Evolutionary conservation across 257 asterid genomes (phyloP).

Genomic region (Paraleonurus japonicus): DNA sequence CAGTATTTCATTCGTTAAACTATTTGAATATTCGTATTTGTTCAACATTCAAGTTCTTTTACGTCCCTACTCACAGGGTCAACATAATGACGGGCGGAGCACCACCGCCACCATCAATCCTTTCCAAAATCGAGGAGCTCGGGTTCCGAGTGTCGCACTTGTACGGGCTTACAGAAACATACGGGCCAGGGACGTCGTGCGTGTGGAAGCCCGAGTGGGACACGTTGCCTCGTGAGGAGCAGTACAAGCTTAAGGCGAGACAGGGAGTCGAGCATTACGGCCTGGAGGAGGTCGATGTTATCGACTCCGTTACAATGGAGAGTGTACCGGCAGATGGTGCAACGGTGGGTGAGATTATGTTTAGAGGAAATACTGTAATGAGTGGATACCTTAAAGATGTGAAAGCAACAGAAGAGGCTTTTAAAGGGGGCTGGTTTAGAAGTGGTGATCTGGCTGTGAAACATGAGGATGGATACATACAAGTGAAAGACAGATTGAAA

Average conservation of each 20-base stretch:
- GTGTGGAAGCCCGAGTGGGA: conserved; percentile 60
- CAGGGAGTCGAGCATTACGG: conserved; percentile 56
- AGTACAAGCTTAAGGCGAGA: conserved; percentile 36
- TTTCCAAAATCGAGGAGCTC: conserved; percentile 38
- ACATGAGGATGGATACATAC: conserved; percentile 48
- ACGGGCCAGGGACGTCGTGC: conserved; percentile 51
- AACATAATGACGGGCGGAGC: conserved; percentile 57
- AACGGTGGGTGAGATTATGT: conserved; percentile 52
- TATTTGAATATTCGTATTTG: background rate
- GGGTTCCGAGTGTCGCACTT: conserved; percentile 53
- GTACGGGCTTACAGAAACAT: conserved; percentile 55
- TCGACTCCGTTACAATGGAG: conserved; percentile 33
- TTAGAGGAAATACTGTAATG: conserved; percentile 57
- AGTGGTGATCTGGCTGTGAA: conserved; percentile 54
- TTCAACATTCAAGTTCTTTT: too few species aligned
- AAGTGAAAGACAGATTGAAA: conserved; percentile 47
- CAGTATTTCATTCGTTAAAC: background rate
- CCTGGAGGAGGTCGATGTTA: conserved; percentile 52
- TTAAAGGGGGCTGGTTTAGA: conserved; percentile 51
- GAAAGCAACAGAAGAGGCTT: conserved; percentile 47
- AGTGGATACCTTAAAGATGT: conserved; percentile 49
- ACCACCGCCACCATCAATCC: conserved; percentile 52
- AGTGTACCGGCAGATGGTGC: conserved; percentile 47
- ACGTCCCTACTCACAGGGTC: conserved; percentile 18
- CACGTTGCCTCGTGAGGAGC: conserved; percentile 34